These are phyloP conservation scores for Eucalyptus regnans DNA, from an alignment of 345 rosid species.

Conservation along the genomic window DNA sequence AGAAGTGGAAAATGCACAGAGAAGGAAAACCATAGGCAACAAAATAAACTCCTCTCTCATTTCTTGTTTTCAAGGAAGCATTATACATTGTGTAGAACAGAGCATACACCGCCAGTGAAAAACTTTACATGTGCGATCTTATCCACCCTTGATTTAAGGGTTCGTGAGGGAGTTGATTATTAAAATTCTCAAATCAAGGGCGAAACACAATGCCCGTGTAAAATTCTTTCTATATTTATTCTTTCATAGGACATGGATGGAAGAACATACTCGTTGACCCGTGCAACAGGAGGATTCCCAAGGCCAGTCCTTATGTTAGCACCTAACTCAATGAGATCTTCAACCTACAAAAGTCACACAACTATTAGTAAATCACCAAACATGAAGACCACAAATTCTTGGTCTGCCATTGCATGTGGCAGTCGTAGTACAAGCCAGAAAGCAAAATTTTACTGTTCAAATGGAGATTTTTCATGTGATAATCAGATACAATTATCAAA, in stretches of 20 bases:
- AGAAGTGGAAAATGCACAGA: not conserved
- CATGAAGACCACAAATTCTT: not conserved
- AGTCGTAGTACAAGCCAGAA: not conserved
- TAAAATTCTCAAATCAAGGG: not conserved
- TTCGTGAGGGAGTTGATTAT: not conserved
- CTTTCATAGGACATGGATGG: not conserved
- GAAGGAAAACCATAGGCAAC: not conserved
- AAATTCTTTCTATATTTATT: not conserved
- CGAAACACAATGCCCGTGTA: not conserved
- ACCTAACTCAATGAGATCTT: conserved; percentile 39
- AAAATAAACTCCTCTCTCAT: not conserved
- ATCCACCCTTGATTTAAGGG: not conserved
- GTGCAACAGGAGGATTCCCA: conserved; percentile 14
- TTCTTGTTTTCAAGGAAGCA: not conserved
- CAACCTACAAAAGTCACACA: conserved; percentile 8
- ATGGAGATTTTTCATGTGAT: not conserved
- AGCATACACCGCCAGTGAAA: not conserved
- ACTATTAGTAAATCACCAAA: not conserved
- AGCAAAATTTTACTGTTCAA: not conserved
- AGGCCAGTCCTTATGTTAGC: conserved; percentile 25
- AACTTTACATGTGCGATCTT: not conserved
- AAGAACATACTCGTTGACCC: not conserved
- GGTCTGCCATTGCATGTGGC: not conserved
- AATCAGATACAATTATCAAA: not conserved
- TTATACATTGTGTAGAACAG: not conserved